Percentiles rank a stretch among this genome's conserved stretches.
phyloP scores from a whole-genome alignment of 2,329 filamentous ascomycete species.

The Cadophora gregata region DNA sequence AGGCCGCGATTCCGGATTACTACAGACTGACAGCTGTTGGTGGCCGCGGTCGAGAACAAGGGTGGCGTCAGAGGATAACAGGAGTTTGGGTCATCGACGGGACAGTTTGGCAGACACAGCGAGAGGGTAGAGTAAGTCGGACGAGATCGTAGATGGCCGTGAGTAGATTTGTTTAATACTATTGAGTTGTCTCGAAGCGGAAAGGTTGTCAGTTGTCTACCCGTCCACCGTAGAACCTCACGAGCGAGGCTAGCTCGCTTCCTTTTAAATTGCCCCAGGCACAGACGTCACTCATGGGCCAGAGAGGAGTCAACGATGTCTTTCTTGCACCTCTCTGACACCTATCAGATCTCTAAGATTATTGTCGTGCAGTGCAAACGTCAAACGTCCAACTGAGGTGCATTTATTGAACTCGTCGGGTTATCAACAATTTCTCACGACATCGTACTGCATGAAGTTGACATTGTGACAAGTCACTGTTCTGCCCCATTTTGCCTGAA shows the following conservation, averaged over 20 bases:
- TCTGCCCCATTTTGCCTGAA: slow-evolving; percentile 4
- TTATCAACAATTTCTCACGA: not conserved
- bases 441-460: slow-evolving; percentile 1
- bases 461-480: slow-evolving; percentile 4
- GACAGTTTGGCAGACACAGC: not conserved
- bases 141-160: slow-evolving; percentile 17
- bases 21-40: slow-evolving; percentile 6
- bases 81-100: not conserved
- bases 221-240: slow-evolving; percentile 19
- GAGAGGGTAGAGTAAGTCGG: slow-evolving; percentile 4
- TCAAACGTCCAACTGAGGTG: not conserved
- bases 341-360: not conserved
- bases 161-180: slow-evolving; percentile 19
- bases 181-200: slow-evolving; percentile 12
- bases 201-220: slow-evolving; percentile 15
- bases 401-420: not conserved
- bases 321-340: not conserved
- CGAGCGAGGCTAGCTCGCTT: slow-evolving; percentile 13
- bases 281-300: slow-evolving; percentile 8
- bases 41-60: slow-evolving; percentile 7
- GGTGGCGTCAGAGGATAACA: not conserved
- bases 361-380: not conserved
- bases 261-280: slow-evolving; percentile 10
- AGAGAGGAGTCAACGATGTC: not conserved
- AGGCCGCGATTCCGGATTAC: slow-evolving; percentile 32